Conservation (phyloP, 2,329 filamentous ascomycete genomes). For the Xylariaceae sp. region DNA sequence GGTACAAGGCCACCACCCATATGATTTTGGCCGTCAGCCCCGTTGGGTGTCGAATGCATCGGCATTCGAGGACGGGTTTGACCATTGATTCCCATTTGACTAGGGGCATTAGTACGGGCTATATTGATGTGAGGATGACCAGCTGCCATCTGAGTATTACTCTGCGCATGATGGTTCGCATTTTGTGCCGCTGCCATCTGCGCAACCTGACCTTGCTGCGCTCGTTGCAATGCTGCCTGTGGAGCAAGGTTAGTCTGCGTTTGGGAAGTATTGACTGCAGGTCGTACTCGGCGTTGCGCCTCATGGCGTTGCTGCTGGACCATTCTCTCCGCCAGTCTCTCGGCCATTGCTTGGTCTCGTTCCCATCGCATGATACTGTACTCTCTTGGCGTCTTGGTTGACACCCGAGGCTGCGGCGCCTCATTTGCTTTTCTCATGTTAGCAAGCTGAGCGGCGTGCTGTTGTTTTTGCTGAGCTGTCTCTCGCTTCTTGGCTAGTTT, state of each 20-base stretch:
- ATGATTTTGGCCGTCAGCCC: conserved; percentile 44
- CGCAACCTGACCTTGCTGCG: conserved; percentile 38
- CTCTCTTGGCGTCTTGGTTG: conserved; percentile 75
- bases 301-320: conserved; percentile 52
- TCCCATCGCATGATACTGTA: conserved; percentile 89
- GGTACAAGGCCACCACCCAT: conserved; percentile 47
- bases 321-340: conserved; percentile 58
- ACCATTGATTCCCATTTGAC: conserved; percentile 40
- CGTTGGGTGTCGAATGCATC: conserved; percentile 48
- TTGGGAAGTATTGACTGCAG: conserved; percentile 12
- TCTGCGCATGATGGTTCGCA: conserved; percentile 30
- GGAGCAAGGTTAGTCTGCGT: conserved; percentile 22
- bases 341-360: conserved; percentile 66
- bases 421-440: conserved; percentile 81
- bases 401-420: conserved; percentile 40
- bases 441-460: conserved; percentile 71
- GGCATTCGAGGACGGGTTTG: conserved; percentile 49
- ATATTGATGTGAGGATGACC: conserved; percentile 30
- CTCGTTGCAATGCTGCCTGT: conserved; percentile 42
- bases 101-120: conserved; percentile 37
- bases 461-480: conserved; percentile 77
- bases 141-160: conserved; percentile 29
- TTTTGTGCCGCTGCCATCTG: conserved; percentile 42
- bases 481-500: conserved; percentile 95
- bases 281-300: conserved; percentile 49